phyloP scores from a whole-genome alignment of 176 grass and related monocot genomes.

The Puccinellia tenuiflora region DNA sequence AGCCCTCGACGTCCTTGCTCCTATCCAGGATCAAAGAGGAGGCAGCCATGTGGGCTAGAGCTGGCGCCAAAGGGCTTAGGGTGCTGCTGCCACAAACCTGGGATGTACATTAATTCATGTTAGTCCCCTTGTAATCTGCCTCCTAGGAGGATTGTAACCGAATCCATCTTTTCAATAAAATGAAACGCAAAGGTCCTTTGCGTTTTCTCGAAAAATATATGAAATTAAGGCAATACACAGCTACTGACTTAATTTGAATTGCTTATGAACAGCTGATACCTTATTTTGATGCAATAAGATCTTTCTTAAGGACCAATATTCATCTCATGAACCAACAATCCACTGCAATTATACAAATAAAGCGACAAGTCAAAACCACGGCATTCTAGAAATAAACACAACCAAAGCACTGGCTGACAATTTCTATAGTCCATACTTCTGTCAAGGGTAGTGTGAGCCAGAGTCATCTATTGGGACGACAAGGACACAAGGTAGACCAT shows the following conservation, averaged over 20 bases:
- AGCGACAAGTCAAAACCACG: no score
- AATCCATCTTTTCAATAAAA: no score
- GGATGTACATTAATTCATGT: no score
- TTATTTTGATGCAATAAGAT: not conserved
- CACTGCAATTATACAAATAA: not conserved
- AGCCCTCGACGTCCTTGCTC: no score
- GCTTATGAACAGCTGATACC: not conserved
- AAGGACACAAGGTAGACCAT: not conserved
- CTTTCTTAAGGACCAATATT: not conserved
- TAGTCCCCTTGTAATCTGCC: no score
- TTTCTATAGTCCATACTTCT: not conserved
- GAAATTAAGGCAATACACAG: conserved; percentile 1
- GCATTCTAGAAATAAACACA: not conserved
- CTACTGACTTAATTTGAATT: not conserved
- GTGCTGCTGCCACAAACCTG: no score
- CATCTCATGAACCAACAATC: not conserved
- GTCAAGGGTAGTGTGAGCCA: not conserved
- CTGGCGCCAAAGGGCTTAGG: no score
- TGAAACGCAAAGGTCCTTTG: no score
- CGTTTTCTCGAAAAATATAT: no score
- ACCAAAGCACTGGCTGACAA: not conserved
- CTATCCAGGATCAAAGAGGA: no score
- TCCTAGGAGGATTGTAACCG: no score
- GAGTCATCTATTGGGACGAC: not conserved
- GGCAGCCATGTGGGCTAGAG: no score